Percentiles rank a stretch among this genome's conserved stretches.
These are phyloP conservation scores for Pseudoturritis turrita DNA, from an alignment of 345 rosid genomes.

Conservation along the genomic window DNA sequence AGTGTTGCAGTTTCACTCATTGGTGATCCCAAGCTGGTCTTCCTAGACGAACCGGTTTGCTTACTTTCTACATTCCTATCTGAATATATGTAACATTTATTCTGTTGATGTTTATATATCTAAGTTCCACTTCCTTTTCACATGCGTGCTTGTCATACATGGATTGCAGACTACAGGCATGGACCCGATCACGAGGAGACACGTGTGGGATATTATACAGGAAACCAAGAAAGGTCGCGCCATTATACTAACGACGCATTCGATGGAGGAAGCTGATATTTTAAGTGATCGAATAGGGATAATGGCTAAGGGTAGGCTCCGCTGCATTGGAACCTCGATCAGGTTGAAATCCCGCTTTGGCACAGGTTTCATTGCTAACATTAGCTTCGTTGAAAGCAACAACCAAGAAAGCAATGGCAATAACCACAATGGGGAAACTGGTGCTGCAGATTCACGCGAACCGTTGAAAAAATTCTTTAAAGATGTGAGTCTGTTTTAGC, in stretches of 20 bases:
- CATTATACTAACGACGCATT: conserved; percentile 83
- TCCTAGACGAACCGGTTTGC: conserved; percentile 86
- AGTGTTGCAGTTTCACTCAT: conserved; percentile 89
- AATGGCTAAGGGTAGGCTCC: conserved; percentile 94
- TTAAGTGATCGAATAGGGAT: conserved; percentile 88
- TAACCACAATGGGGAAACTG: conserved; percentile 25
- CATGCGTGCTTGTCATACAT: neutral
- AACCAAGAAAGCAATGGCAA: conserved; percentile 30
- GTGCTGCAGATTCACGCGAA: conserved; percentile 35
- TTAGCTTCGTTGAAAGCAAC: conserved; percentile 58
- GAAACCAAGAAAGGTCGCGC: conserved; percentile 79
- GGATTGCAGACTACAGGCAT: conserved; percentile 77
- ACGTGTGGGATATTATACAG: conserved; percentile 91
- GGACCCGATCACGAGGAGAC: conserved; percentile 95
- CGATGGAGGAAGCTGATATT: conserved; percentile 95
- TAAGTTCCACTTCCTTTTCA: neutral
- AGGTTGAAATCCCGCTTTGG: conserved; percentile 88
- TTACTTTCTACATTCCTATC: neutral
- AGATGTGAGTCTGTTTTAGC: conserved; percentile 42
- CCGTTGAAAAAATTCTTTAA: conserved; percentile 70
- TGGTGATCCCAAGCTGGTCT: conserved; percentile 81
- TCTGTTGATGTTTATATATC: neutral
- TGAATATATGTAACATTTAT: neutral
- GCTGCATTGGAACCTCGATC: conserved; percentile 85
- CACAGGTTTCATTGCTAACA: conserved; percentile 75